Base-by-base conservation (phyloP, 148 eudicot species). In the Linanthus parryae region DNA sequence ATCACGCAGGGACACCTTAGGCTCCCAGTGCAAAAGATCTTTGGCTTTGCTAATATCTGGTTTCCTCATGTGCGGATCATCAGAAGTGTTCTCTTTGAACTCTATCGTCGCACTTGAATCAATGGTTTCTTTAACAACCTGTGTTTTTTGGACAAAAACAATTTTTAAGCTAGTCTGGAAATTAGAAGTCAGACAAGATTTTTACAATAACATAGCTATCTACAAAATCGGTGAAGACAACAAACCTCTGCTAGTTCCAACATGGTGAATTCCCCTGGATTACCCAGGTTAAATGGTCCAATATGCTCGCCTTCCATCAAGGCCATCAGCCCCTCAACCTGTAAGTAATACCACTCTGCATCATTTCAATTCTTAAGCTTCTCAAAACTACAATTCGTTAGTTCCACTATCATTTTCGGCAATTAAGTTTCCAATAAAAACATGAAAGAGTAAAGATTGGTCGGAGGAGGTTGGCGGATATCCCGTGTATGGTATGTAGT, bases 211-310 rank as follows among this genome's bases (percentile, higher is more conserved):
- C n/a, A n/a, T n/a, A n/a, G n/a, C n/a, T n/a, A n/a, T n/a, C n/a
- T n/a, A n/a, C n/a, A n/a, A n/a, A 4, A 50, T 27, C 14, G 39
- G 47, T 44, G 27, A 22, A 26, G 43, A 44, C 24, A 27, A 63
- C 80, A 59, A 69, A 86, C 95, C 81, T 83, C 74, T 12, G 95
- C 95, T 50, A 87, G 95, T 75, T 87, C 95, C 57, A 87, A 57
- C 95, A 87, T 87, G 64, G 95, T 87, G 59, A 87, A 87, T 54
- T 87, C 95, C 60, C 95, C 92, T 11, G 95, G 95, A 55, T 87
- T 87, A 38, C 95, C 95, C 71, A 87, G 70, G 62, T 87, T 87
- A 47, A 87, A 87, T 15, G 95, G 95, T 43, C 92, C 95, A 25
- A 80, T 58, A 47, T 87, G 95, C 72, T 87, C 95, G 19, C 95